A percentile compares a stretch with the other conserved stretches of the same genome.
Conservation (phyloP, 2,329 filamentous ascomycete genomes). For the Talaromyces pinophilus region DNA sequence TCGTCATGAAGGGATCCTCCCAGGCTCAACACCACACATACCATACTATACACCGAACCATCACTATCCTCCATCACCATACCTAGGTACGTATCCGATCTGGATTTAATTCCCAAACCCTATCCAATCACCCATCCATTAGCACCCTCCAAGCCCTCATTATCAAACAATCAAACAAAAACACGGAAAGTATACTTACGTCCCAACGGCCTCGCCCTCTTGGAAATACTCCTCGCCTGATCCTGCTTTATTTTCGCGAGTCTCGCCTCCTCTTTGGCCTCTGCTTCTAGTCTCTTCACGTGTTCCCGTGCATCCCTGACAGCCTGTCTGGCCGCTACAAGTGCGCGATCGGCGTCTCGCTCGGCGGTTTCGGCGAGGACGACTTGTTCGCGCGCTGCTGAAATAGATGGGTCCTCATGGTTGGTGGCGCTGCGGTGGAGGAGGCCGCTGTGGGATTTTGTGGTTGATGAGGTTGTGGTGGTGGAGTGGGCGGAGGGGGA, state of each 20-base stretch:
- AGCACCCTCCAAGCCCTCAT: neutral
- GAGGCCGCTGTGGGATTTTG: neutral
- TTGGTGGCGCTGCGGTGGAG: slow-evolving; percentile 26
- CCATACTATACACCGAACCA: too few species aligned
- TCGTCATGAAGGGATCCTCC: too few species aligned
- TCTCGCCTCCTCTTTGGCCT: slow-evolving; percentile 66
- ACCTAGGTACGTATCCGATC: too few species aligned
- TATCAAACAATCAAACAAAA: too few species aligned
- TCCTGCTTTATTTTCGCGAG: slow-evolving; percentile 68
- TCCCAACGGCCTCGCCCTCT: slow-evolving; percentile 69
- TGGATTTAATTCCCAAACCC: neutral
- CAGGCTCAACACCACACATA: too few species aligned
- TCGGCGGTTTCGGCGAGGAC: slow-evolving; percentile 65
- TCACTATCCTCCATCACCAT: too few species aligned
- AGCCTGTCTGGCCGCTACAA: slow-evolving; percentile 58
- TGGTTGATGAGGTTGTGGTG: neutral
- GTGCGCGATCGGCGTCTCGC: slow-evolving; percentile 64
- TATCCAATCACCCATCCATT: neutral
- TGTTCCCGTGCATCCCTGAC: slow-evolving; percentile 66
- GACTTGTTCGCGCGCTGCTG: slow-evolving; percentile 62
- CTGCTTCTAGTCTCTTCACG: slow-evolving; percentile 63
- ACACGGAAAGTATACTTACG: slow-evolving; percentile 45
- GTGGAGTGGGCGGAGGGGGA: neutral
- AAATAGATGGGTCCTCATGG: slow-evolving; percentile 63
- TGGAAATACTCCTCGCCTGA: slow-evolving; percentile 65